Evolutionary conservation across 148 eudicot genomes (phyloP).

Genomic region (Rhododendron griersonianum): DNA sequence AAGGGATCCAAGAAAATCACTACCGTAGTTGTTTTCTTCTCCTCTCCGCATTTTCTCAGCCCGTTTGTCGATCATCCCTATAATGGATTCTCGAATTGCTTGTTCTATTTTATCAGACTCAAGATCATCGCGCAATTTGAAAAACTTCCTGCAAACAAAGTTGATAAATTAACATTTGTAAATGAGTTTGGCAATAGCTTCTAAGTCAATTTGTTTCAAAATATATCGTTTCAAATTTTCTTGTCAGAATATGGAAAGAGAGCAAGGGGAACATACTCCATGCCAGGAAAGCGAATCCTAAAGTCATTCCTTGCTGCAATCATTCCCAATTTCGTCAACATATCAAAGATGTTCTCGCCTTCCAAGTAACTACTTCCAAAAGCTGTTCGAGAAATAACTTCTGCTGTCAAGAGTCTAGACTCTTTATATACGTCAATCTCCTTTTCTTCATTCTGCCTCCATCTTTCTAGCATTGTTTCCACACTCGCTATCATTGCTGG

Average conservation of each 20-base stretch:
- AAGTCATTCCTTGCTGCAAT: background rate
- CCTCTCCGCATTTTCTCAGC: background rate
- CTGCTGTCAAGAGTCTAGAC: background rate
- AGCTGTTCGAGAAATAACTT: slow-evolving; percentile 7
- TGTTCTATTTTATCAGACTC: slow-evolving; percentile 4
- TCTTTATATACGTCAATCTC: slow-evolving; percentile 4
- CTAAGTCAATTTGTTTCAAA: background rate
- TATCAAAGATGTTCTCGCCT: slow-evolving; percentile 3
- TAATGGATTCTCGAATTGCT: background rate
- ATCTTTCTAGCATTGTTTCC: slow-evolving; percentile 8
- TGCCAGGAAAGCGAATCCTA: background rate
- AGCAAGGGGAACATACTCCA: background rate
- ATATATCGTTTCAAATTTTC: background rate
- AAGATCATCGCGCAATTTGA: background rate
- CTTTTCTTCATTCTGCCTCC: slow-evolving; percentile 4
- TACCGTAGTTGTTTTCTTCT: background rate
- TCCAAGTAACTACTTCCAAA: slow-evolving; percentile 5
- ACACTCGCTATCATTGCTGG: slow-evolving; percentile 1
- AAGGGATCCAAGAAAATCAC: slow-evolving; percentile 18
- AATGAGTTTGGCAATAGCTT: too few species aligned
- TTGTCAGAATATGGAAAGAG: background rate
- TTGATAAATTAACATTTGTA: background rate
- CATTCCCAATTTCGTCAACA: background rate
- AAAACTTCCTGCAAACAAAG: background rate
- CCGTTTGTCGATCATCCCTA: background rate